A percentile compares a stretch with the other conserved stretches of the same genome.
These are phyloP conservation scores for Hydrangea macrophylla DNA, from an alignment of 148 eudicot species.

Conservation along the genomic window DNA sequence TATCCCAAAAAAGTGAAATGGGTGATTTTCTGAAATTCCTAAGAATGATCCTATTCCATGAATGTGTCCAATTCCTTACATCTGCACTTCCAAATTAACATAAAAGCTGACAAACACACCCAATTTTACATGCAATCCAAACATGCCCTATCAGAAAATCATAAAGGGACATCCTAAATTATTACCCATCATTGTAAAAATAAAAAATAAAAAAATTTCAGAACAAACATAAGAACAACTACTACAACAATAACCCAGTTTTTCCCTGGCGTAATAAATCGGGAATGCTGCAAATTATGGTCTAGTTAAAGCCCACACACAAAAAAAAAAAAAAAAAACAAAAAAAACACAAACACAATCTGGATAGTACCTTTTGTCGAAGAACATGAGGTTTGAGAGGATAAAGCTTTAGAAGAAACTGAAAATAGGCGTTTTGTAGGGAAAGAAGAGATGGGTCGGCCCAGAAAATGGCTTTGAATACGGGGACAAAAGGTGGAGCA, in stretches of 20 bases:
- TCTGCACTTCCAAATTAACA: background rate
- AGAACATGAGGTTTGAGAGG: slow-evolving; percentile 44
- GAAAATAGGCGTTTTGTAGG: slow-evolving; percentile 32
- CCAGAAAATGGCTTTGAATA: slow-evolving; percentile 30
- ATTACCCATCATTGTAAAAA: background rate
- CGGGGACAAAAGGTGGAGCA: slow-evolving; percentile 40
- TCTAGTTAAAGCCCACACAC: background rate
- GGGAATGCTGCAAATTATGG: background rate
- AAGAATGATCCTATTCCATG: background rate
- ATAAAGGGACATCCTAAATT: no score
- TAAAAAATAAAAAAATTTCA: background rate
- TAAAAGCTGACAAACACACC: background rate
- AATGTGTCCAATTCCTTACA: background rate
- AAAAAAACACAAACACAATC: background rate
- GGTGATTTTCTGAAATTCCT: background rate
- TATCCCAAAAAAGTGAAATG: background rate
- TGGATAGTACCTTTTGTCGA: slow-evolving; percentile 30
- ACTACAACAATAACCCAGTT: background rate
- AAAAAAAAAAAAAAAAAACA: background rate
- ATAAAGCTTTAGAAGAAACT: slow-evolving; percentile 34
- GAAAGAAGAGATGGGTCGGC: slow-evolving; percentile 39
- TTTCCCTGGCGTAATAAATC: background rate
- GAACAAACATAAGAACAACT: no score
- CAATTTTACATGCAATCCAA: background rate
- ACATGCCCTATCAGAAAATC: background rate